A percentile compares a stretch with the other conserved stretches of the same genome.
phyloP scores from a whole-genome alignment of 208 protist species.

The Strigomonas culicis region DNA sequence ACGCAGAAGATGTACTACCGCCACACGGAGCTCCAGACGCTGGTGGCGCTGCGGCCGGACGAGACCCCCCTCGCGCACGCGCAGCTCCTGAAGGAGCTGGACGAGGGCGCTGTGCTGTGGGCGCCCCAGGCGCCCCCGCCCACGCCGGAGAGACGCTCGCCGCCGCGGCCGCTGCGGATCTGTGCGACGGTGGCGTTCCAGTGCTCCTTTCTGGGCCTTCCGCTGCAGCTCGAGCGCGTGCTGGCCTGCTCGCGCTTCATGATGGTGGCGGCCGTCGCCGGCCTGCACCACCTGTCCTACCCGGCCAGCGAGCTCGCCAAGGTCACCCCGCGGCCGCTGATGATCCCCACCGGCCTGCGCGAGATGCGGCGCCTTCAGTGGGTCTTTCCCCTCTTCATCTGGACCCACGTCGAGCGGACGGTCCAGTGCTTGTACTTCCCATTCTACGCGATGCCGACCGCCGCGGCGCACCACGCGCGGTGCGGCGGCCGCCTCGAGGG shows the following conservation, averaged over 20 bases:
- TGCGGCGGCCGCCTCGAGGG: background rate
- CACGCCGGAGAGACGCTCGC: background rate
- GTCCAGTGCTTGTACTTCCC: background rate
- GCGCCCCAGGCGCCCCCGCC: background rate
- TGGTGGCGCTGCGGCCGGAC: background rate
- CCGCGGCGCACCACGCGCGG: background rate
- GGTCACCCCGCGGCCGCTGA: background rate
- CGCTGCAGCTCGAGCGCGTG: background rate
- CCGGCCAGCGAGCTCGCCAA: background rate
- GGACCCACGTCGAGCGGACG: background rate
- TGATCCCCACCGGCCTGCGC: slow-evolving; percentile 11
- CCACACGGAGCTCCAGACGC: background rate
- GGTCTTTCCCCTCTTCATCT: slow-evolving; percentile 3
- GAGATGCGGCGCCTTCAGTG: slow-evolving; percentile 22
- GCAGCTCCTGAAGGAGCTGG: background rate
- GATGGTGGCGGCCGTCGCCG: background rate
- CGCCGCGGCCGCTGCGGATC: background rate
- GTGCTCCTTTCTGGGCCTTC: background rate
- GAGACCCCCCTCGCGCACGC: background rate
- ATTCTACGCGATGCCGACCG: background rate
- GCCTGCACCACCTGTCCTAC: background rate
- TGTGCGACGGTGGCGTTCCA: background rate
- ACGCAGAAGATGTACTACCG: background rate
- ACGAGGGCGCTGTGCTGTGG: background rate
- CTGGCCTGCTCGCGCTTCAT: background rate